These are phyloP conservation scores for Chernovozyma aurita DNA, from an alignment of 1,139 yeast species.

Conservation along the genomic window DNA sequence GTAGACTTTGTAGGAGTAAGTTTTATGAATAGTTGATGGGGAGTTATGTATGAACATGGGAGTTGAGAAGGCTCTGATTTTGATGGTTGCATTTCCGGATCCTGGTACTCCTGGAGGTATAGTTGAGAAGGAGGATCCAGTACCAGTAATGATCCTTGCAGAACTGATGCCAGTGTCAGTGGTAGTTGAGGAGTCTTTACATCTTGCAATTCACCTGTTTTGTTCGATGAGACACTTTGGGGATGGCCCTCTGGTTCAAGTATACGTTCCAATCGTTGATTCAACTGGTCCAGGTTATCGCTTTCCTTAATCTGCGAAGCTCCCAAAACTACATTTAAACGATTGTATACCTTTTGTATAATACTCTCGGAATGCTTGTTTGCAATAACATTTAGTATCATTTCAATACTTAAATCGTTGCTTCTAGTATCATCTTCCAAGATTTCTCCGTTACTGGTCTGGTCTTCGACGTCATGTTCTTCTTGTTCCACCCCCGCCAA, in stretches of 20 bases:
- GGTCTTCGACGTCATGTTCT: not conserved
- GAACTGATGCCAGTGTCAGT: not conserved
- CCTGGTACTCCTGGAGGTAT: not conserved
- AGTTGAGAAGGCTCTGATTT: not conserved
- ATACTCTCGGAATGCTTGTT: slow-evolving; percentile 5
- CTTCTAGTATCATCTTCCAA: not conserved
- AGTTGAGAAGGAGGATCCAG: not conserved
- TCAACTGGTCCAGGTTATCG: not conserved
- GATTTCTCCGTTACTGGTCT: not conserved
- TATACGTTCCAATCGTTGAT: not conserved
- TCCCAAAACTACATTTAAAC: not conserved
- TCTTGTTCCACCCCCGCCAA: not conserved
- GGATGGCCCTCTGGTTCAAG: not conserved
- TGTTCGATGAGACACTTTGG: not conserved
- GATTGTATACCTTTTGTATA: not conserved
- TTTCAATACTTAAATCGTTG: slow-evolving; percentile 4
- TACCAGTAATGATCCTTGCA: no score
- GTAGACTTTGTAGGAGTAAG: slow-evolving; percentile 33
- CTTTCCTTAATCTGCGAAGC: no score
- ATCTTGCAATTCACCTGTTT: not conserved
- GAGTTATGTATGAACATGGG: slow-evolving; percentile 18
- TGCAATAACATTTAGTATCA: slow-evolving; percentile 3
- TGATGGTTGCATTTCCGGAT: not conserved
- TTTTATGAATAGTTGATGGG: slow-evolving; percentile 35
- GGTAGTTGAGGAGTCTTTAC: not conserved